Evolutionary conservation across 306 rosid species (phyloP), one percentile per base, ranked within the genome.

Genomic region (Pachyrhizus erosus): DNA sequence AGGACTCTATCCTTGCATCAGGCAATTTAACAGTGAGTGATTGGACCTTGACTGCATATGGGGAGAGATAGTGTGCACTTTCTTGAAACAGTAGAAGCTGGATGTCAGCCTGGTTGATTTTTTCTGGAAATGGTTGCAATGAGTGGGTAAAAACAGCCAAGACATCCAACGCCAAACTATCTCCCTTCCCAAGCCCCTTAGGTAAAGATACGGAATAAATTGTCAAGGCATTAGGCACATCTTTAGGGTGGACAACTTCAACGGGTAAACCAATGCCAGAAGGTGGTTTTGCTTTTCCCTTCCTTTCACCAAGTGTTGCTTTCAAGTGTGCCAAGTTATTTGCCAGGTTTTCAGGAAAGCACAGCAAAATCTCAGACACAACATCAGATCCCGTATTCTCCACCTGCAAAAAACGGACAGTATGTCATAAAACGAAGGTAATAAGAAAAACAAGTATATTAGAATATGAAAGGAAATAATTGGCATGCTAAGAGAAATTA

Each of bases 1-100:
- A 96, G 54, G 97, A 92, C 80, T 96, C 98, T 78, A 96, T 87
- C 73, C 99, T 91, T 27, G 94, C 97, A 34, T 91, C 97, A 29
- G 99, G 99, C 85, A 96, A 77, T 73, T 91, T 96, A 65, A 96
- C 77, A 79, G 71, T 80, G 57, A 96, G 89, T 26, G 97, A 90
- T 82, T 96, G 99, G 43, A 70, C 70, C 87, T 80, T 92, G 76
- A 93, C 98, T 3, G 80, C 54, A 82, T 96, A 96, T 51, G 97
- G 99, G 79, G 99, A 93, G 68, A 93, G 89, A 83, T 80, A 90
- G 23, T 93, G 83, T 12, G 97, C 98, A 62, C 88, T 93, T 52
- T 96, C 99, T 82, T 87, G 91, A 79, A 90, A 93, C 72, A 96
- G 81, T 73, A 96, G 83, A 75, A 96, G 97, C 89, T 93, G 98